Evolutionary conservation across 2,329 filamentous ascomycete genomes (phyloP), one percentile per base, ranked within the genome.

Genomic region (Thelonectria rubi): DNA sequence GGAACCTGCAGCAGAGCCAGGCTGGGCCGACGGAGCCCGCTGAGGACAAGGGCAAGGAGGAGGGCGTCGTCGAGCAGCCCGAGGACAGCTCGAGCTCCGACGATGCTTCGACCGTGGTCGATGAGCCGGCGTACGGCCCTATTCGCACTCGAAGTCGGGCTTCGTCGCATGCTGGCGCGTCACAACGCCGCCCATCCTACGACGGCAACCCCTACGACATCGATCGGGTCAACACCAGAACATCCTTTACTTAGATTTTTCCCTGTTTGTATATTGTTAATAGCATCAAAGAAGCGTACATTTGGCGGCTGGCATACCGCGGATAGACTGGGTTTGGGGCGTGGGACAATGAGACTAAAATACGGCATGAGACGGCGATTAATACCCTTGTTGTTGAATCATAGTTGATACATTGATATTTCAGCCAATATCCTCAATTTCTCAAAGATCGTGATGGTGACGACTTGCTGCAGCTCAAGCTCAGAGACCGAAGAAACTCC

Each of bases 201-300:
- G 54, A 57, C 21, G 54, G 54, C 2, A 57, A 57, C 24, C 54
- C 54, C 6, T 57, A 57, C 17, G 54, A 57, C 18, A 57, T 57
- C 32, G 54, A 57, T 34, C 46, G 54, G 46, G 54, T 57, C 15
- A 43, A 57, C 20, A 57, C 54, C 18, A 40, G 46, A n/a, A 21
- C 40, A 34, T 57, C 54, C 11, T 57, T 57, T 26, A 34, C 52
- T 48, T 55, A 55, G 32, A 15, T 14, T 24, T 46, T 48, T 34
- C 15, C 12, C 3, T 11, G 12, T 34, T 54, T 46, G 11, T 47
- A 30, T 26, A 30, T 48, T 10, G 34, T 32, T 46, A 18, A 26
- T 46, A 34, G 51, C 7, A 43, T 43, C n/a, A 20, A 20, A 42
- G 39, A 3, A n/a, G 9, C 15, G 9, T 4, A 43, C 5, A 43